Evolutionary conservation across 129 eudicot species (phyloP), one percentile per base, ranked within the genome.

Genomic region (Saussurea involucrata): DNA sequence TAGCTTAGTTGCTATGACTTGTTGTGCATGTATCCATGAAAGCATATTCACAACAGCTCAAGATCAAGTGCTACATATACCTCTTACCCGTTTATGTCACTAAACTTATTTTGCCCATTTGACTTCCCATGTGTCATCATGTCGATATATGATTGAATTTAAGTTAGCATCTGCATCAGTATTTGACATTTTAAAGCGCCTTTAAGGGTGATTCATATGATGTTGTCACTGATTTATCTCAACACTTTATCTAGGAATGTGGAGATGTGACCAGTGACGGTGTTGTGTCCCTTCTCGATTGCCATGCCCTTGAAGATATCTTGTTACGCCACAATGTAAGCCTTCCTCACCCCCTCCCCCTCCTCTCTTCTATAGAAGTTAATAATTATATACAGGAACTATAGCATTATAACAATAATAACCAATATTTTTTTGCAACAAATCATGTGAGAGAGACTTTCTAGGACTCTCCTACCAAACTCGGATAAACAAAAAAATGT

Each of bases 321-420:
- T 81, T 87, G 69, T 78, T 93, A 72, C 91, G 93, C 78, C 98
- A 93, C 78, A 90, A 82, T 64, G 98, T 88, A 80, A 87, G 95
- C 79, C 66, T 65, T 71, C 25, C 75, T 2, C 37, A 57, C 18
- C 37, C 21, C 68, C 21, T 55, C 49, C 25, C 13, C 27, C 70
- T 27, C 69, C 7, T 65, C 34, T 18, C 69, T 49, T 3, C n/a
- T 68, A 53, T 31, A 40, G 40, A 75, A 68, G 24, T 20, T 28
- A 42, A 40, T 76, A 66, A 10, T 75, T n/a, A 5, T 46, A 76
- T 24, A 20, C 10, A 34, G 27, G 28, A 67, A 76, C 20, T 5
- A 24, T 63, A 37, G 13, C 60, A 44, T 10, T 40, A 2, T 10
- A 40, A 10, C 49, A 40, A 40, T 40, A 40, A 40, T 40, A 40